A percentile compares a stretch with the other conserved stretches of the same genome.
These are phyloP conservation scores for Rhodotorula sp. DNA, from an alignment of 1,284 basidiomycete species.

Conservation along the genomic window DNA sequence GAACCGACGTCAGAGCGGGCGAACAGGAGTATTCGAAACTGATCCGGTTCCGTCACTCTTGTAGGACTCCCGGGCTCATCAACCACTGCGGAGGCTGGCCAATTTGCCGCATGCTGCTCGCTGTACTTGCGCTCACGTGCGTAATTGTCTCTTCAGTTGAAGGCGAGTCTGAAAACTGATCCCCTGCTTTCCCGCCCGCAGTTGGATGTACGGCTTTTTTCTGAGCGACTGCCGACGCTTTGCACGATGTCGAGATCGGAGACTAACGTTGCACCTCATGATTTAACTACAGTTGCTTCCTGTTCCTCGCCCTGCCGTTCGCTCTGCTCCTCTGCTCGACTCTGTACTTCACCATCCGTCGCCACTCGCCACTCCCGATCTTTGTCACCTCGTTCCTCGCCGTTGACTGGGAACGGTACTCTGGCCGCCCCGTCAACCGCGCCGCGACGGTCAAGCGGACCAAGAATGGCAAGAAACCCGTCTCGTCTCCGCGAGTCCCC, in stretches of 20 bases:
- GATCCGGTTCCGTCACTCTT: not conserved
- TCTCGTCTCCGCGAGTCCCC: not conserved
- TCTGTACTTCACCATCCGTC: constrained; percentile 36
- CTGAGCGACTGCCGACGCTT: not conserved
- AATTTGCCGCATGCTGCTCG: constrained; percentile 32
- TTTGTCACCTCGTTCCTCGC: constrained; percentile 31
- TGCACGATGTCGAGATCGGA: not conserved
- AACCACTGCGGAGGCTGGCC: constrained; percentile 29
- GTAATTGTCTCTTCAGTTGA: not conserved
- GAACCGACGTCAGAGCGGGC: not conserved
- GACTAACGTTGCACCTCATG: too few species aligned
- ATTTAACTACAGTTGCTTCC: constrained; percentile 18
- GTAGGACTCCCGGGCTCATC: constrained; percentile 34
- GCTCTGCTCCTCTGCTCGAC: constrained; percentile 36
- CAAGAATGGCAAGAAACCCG: not conserved
- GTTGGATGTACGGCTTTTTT: constrained; percentile 11
- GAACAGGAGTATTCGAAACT: too few species aligned
- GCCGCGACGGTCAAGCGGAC: constrained; percentile 18
- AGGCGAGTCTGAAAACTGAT: not conserved
- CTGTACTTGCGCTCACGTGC: constrained; percentile 28
- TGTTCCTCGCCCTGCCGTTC: constrained; percentile 26
- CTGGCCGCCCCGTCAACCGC: constrained; percentile 31
- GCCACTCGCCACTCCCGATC: constrained; percentile 23
- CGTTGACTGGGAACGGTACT: constrained; percentile 38
- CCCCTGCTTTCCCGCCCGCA: not conserved